Percentiles rank a stretch among this genome's conserved stretches.
These are phyloP conservation scores for Fonsecaea multimorphosa DNA, from an alignment of 2,329 filamentous ascomycete species.

Conservation along the genomic window DNA sequence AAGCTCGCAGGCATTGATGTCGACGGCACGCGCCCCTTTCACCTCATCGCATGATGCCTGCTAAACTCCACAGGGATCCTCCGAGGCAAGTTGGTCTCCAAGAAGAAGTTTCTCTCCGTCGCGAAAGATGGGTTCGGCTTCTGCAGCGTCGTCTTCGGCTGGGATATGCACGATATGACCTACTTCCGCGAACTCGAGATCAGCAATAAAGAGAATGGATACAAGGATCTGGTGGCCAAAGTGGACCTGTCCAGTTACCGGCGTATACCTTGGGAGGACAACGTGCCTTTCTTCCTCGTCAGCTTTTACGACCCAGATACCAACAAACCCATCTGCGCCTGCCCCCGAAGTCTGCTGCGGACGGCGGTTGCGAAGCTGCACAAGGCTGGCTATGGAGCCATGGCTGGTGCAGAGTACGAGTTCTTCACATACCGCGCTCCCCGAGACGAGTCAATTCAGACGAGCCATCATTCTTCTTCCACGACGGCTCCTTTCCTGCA, in stretches of 20 bases:
- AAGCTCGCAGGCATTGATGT: slow-evolving; percentile 89
- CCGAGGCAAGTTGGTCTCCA: slow-evolving; percentile 88
- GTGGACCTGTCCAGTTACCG: slow-evolving; percentile 79
- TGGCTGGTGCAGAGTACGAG: slow-evolving; percentile 94
- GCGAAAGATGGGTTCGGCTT: slow-evolving; percentile 85
- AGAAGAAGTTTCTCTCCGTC: slow-evolving; percentile 88
- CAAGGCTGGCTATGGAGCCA: slow-evolving; percentile 74
- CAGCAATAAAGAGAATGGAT: slow-evolving; percentile 90
- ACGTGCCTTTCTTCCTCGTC: slow-evolving; percentile 84
- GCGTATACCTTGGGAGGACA: slow-evolving; percentile 87
- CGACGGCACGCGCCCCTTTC: slow-evolving; percentile 62
- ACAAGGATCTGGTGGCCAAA: slow-evolving; percentile 81
- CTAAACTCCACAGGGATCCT: slow-evolving; percentile 57
- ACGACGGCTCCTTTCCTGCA: slow-evolving; percentile 76
- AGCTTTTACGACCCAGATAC: slow-evolving; percentile 84
- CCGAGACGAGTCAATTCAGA: slow-evolving; percentile 47
- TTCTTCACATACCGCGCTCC: slow-evolving; percentile 90
- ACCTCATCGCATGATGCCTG: not conserved
- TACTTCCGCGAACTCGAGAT: slow-evolving; percentile 85
- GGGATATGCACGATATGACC: slow-evolving; percentile 95
- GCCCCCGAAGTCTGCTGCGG: slow-evolving; percentile 77
- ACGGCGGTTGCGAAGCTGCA: slow-evolving; percentile 71
- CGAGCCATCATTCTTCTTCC: slow-evolving; percentile 64
- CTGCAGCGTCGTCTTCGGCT: slow-evolving; percentile 92
- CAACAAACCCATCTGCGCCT: slow-evolving; percentile 72